phyloP scores from a whole-genome alignment of 2,329 filamentous ascomycete species.

The Monosporascus sp. region DNA sequence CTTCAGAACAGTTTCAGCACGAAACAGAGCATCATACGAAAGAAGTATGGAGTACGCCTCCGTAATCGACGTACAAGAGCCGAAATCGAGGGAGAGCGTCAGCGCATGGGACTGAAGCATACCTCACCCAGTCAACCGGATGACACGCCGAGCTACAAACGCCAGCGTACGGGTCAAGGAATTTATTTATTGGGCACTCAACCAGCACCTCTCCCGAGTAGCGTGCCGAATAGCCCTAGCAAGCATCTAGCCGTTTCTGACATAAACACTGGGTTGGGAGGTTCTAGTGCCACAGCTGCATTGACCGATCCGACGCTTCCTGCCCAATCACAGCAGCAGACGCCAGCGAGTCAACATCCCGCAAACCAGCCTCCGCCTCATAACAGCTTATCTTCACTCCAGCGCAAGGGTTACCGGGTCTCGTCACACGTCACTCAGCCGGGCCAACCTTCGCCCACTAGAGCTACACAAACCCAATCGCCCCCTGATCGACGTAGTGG shows the following conservation, averaged over 20 bases:
- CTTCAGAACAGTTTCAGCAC: constrained; percentile 51
- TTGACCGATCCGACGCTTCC: constrained; percentile 16
- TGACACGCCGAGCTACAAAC: constrained; percentile 20
- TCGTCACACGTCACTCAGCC: constrained; percentile 19
- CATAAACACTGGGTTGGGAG: constrained; percentile 22
- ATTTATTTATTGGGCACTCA: neutral
- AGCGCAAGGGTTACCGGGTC: constrained; percentile 26
- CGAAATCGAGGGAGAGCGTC: constrained; percentile 39
- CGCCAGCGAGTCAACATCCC: neutral
- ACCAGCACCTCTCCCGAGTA: constrained; percentile 1
- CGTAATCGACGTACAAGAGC: constrained; percentile 42
- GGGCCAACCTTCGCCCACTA: constrained; percentile 4
- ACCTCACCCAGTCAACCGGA: constrained; percentile 5
- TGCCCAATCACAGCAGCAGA: constrained; percentile 1
- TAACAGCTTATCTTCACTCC: constrained; percentile 23
- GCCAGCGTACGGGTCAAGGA: constrained; percentile 19
- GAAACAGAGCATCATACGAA: constrained; percentile 52
- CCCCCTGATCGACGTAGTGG: constrained; percentile 8
- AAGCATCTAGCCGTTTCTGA: constrained; percentile 20
- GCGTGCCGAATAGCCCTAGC: constrained; percentile 3
- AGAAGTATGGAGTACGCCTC: constrained; percentile 53
- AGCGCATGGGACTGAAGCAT: constrained; percentile 34
- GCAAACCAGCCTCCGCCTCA: neutral
- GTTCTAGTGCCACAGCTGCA: constrained; percentile 22
- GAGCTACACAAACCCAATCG: constrained; percentile 2